phyloP scores from a whole-genome alignment of 1,139 yeast genomes.

The Pichia norvegensis region DNA sequence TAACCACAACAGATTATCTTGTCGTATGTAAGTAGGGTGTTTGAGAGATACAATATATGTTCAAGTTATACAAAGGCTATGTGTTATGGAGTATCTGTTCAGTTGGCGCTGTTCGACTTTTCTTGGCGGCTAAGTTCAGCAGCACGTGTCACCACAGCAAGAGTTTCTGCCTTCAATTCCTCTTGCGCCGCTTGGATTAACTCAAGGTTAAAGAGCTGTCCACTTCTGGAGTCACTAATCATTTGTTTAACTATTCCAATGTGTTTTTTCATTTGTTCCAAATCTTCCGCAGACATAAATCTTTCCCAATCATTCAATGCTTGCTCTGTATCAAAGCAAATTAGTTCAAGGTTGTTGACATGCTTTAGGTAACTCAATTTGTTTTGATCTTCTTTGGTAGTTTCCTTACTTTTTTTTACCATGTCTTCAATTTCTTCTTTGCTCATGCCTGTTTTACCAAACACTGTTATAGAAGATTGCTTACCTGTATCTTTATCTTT shows the following conservation, averaged over 20 bases:
- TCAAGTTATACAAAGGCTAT: not conserved
- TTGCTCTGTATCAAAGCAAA: conserved; percentile 29
- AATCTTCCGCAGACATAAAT: conserved; percentile 31
- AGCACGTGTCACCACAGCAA: conserved; percentile 23
- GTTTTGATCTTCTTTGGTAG: conserved; percentile 38
- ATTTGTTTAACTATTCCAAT: conserved; percentile 36
- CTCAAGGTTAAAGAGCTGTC: conserved; percentile 25
- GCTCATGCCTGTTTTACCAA: conserved; percentile 60
- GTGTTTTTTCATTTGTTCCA: conserved; percentile 27
- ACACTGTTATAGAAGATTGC: conserved; percentile 56
- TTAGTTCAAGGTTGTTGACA: conserved; percentile 28
- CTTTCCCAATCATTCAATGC: conserved; percentile 23
- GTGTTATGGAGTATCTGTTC: not conserved
- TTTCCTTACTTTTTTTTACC: conserved; percentile 43
- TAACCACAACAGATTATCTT: not conserved
- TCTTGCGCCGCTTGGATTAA: conserved; percentile 29
- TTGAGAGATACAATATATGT: too few species aligned
- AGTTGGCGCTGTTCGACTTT: not conserved
- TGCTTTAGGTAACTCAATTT: conserved; percentile 29
- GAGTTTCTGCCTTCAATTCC: conserved; percentile 25
- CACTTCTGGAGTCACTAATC: conserved; percentile 42
- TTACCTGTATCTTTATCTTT: conserved; percentile 53
- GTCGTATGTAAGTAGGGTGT: not conserved
- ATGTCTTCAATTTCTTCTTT: conserved; percentile 54
- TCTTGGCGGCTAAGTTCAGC: conserved; percentile 15